phyloP scores from a whole-genome alignment of 129 eudicot genomes.

The Dittrichia graveolens region DNA sequence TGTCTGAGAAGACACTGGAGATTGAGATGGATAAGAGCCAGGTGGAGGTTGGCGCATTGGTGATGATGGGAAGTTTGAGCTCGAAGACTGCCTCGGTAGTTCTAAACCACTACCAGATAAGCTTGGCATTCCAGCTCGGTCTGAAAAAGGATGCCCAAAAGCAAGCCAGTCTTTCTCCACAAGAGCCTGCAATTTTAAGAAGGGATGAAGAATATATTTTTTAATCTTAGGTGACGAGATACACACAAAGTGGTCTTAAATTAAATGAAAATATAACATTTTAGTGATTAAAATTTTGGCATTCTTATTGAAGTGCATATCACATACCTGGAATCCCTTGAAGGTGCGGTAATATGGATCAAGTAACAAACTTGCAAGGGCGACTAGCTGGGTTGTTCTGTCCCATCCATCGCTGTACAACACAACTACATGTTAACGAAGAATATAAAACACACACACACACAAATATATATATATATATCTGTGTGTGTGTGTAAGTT shows the following conservation, averaged over 20 bases:
- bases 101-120: conserved; percentile 70
- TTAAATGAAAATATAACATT: conserved; percentile 8
- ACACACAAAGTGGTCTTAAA: not conserved
- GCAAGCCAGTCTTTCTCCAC: conserved; percentile 99
- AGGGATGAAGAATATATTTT: not conserved
- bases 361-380: conserved; percentile 91
- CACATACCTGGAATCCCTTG: conserved; percentile 90
- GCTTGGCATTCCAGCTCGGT: conserved; percentile 80
- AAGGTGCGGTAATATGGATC: conserved; percentile 98
- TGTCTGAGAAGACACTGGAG: conserved; percentile 50
- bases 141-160: conserved; percentile 99
- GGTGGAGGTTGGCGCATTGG: conserved; percentile 67
- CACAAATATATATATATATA: too few relatives aligned
- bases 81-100: conserved; percentile 70
- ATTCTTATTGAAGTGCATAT: not conserved
- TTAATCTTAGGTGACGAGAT: conserved; percentile 3
- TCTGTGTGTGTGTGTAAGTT: not conserved
- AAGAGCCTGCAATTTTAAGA: conserved; percentile 65
- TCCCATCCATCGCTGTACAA: conserved; percentile 98
- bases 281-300: too few relatives aligned
- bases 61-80: conserved; percentile 73
- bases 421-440: conserved; percentile 15
- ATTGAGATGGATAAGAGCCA: conserved; percentile 65
- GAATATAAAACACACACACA: not conserved
- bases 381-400: conserved; percentile 89